These are phyloP conservation scores for Malus hybrid DNA, from an alignment of 331 rosid genomes.

Conservation along the genomic window DNA sequence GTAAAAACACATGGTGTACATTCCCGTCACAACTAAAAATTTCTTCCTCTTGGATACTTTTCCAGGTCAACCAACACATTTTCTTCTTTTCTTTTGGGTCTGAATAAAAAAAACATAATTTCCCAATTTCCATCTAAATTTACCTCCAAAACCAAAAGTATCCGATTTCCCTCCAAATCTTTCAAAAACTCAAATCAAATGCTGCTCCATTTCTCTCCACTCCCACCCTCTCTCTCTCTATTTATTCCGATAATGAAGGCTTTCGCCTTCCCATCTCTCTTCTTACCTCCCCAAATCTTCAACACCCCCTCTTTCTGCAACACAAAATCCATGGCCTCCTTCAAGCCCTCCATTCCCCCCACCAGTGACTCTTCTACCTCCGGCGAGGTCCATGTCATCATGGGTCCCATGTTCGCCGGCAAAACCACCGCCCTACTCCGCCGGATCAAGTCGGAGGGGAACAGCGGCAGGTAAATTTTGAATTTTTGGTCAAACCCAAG, in stretches of 20 bases:
- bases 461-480: conserved; percentile 45
- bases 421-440: conserved; percentile 90
- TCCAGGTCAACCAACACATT: neutral
- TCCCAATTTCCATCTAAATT: neutral
- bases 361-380: conserved; percentile 7
- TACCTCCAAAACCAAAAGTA: neutral
- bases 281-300: neutral
- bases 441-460: conserved; percentile 62
- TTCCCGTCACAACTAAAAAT: too few relatives aligned
- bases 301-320: neutral
- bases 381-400: conserved; percentile 79
- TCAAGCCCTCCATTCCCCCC: conserved; percentile 20
- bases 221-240: neutral
- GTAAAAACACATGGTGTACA: too few relatives aligned
- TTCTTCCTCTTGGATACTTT: neutral
- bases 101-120: neutral
- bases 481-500: neutral
- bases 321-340: conserved; percentile 38
- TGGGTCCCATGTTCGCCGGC: conserved; percentile 98
- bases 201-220: conserved; percentile 15
- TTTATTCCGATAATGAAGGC: conserved; percentile 8
- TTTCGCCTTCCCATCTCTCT: neutral
- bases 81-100: neutral
- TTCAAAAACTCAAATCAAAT: neutral
- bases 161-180: conserved; percentile 11